A percentile compares a stretch with the other conserved stretches of the same genome.
phyloP scores from a whole-genome alignment of 345 rosid genomes.

The Eucalyptus erythrocorys region DNA sequence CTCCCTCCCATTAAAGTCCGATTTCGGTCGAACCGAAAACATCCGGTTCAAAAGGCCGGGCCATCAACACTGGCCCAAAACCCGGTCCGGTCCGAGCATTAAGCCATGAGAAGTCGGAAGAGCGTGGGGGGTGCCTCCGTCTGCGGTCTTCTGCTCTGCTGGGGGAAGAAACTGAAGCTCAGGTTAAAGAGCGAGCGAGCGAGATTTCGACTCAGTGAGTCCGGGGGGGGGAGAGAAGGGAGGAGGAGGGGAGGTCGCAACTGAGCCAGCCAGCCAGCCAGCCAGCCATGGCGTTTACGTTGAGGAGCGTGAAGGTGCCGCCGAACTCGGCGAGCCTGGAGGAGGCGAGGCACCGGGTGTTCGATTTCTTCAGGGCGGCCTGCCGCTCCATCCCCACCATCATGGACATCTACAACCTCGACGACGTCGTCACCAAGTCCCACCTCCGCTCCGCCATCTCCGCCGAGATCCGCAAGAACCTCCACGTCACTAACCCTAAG shows the following conservation, averaged over 20 bases:
- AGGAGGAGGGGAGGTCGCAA: neutral
- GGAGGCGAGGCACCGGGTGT: slow-evolving; percentile 67
- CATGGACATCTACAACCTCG: slow-evolving; percentile 85
- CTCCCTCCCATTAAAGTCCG: neutral
- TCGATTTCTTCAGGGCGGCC: slow-evolving; percentile 73
- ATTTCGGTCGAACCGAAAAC: neutral
- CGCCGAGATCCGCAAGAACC: slow-evolving; percentile 75
- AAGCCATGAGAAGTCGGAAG: neutral
- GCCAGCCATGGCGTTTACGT: slow-evolving; percentile 39
- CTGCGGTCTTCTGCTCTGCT: neutral
- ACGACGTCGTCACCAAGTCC: slow-evolving; percentile 63
- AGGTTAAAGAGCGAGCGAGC: neutral
- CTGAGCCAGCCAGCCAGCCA: neutral
- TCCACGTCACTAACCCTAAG: slow-evolving; percentile 75
- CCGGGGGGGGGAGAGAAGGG: neutral
- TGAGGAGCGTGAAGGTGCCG: slow-evolving; percentile 59
- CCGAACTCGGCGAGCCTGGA: slow-evolving; percentile 76
- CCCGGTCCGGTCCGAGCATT: neutral
- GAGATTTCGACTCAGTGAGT: neutral
- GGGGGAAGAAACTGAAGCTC: neutral
- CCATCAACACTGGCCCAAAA: neutral
- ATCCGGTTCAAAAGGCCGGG: neutral
- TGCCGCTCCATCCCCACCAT: slow-evolving; percentile 73
- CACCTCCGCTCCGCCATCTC: slow-evolving; percentile 83
- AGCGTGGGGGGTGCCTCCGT: neutral